Base-by-base conservation (phyloP, 495 filamentous ascomycete species). In the Pyronema omphalodes region DNA sequence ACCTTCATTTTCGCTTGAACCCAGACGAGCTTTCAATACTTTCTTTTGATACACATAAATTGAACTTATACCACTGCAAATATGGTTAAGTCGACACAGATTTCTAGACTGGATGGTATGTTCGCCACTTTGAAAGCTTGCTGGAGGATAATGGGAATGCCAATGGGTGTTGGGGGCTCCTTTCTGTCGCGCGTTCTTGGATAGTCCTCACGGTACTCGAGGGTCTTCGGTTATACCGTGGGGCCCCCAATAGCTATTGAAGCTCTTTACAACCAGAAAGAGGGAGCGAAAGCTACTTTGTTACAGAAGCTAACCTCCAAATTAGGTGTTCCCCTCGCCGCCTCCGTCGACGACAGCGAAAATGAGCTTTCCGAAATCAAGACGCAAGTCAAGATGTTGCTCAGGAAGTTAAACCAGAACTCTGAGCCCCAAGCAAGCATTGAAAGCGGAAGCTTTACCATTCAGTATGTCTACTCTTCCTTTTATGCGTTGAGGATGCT, bases 81-180 rank as follows among this genome's bases (percentile, higher is more conserved):
- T 37, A 95, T 95, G 91, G 89, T 96, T 58, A 83, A 81, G 69
- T 93, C 88, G 66, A 98, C 91, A 41, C 85, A 93, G 67, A 95
- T 98, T 62, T 81, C 85, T 49, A 76, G 91, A 67, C 74, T 98
- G 51, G 91, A 98, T 71, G 89, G 89, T 94, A 70, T 56, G 74
- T 57, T 29, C 23, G 23, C 23, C 23, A 29, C 23, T 29, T 1
- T 29, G 23, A 5, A 29, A 29, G 23, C 23, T 29, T 29, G 23
- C 2, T 29, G 23, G 5, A 29, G 23, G 23, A 5, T 29, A 5
- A 5, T 29, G 23, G 23, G 23, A 29, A 29, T 29, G 23, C 2
- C 2, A 29, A 29, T 29, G 2, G 23, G 2, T 29, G 5, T 29
- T 29, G 23, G 23, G 23, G 23, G 23, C 23, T 29, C 53, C 41